Evolutionary conservation across 345 rosid genomes (phyloP).

Genomic region (Populus ilicifolia): DNA sequence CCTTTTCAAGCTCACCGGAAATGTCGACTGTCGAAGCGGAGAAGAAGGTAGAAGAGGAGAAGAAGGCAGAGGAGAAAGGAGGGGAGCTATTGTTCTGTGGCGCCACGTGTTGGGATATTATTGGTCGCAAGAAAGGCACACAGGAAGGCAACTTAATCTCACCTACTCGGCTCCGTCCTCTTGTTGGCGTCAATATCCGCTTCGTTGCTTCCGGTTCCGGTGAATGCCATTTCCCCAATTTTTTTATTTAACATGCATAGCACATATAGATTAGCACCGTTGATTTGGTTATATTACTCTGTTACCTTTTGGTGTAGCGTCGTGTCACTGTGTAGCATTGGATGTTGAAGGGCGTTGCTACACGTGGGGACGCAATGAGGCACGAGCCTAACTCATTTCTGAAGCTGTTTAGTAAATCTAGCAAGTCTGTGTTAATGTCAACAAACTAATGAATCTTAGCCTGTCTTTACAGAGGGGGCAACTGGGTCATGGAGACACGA

Average conservation of each 20-base stretch:
- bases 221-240: constrained; percentile 20
- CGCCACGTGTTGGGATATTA: constrained; percentile 65
- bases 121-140: constrained; percentile 63
- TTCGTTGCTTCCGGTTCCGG: constrained; percentile 85
- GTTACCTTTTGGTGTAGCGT: constrained; percentile 38
- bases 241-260: background rate
- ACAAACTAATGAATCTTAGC: constrained; percentile 14
- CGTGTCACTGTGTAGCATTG: constrained; percentile 96
- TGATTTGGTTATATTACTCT: constrained; percentile 6
- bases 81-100: constrained; percentile 97
- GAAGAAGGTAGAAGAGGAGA: constrained; percentile 42
- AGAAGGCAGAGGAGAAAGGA: constrained; percentile 50
- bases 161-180: constrained; percentile 90
- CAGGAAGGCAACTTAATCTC: constrained; percentile 75
- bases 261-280: background rate
- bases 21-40: constrained; percentile 58
- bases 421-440: background rate
- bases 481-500: constrained; percentile 89
- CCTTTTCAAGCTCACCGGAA: constrained; percentile 4
- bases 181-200: constrained; percentile 68
- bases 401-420: constrained; percentile 1
- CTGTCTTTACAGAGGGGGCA: constrained; percentile 78
- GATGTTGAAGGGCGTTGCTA: constrained; percentile 94
- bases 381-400: constrained; percentile 16
- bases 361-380: constrained; percentile 99